These are phyloP conservation scores for Trichoderma erinaceum DNA, from an alignment of 495 filamentous ascomycete species.

Conservation along the genomic window DNA sequence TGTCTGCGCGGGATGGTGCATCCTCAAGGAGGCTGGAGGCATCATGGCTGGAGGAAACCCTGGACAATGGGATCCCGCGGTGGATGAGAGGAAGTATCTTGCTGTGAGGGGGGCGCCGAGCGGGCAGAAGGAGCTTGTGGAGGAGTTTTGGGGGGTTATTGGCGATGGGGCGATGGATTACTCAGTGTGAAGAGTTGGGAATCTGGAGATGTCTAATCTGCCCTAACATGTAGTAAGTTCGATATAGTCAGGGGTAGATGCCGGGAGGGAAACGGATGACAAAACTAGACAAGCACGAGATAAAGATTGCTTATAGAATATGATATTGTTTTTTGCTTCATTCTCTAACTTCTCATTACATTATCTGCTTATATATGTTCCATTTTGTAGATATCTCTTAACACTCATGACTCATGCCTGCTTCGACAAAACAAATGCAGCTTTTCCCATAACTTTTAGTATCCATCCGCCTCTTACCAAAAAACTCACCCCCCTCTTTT, in stretches of 20 bases:
- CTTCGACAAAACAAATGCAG: background rate
- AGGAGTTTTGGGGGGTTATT: constrained; percentile 69
- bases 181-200: constrained; percentile 21
- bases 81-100: constrained; percentile 77
- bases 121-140: constrained; percentile 68
- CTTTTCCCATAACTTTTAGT: background rate
- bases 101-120: constrained; percentile 60
- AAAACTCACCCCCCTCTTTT: background rate
- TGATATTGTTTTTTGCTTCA: background rate
- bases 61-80: constrained; percentile 62
- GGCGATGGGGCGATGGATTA: constrained; percentile 52
- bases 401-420: background rate
- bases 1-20: constrained; percentile 85
- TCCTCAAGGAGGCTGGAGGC: constrained; percentile 79
- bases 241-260: background rate
- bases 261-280: background rate
- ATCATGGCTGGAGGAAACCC: constrained; percentile 72
- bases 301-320: background rate
- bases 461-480: background rate
- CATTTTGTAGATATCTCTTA: background rate
- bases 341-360: background rate
- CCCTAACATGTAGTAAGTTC: no score
- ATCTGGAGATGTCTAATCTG: no score
- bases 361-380: background rate
- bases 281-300: background rate